Evolutionary conservation across 1,284 basidiomycete genomes (phyloP), one percentile per base, ranked within the genome.

Genomic region (Ustilago loliicola): DNA sequence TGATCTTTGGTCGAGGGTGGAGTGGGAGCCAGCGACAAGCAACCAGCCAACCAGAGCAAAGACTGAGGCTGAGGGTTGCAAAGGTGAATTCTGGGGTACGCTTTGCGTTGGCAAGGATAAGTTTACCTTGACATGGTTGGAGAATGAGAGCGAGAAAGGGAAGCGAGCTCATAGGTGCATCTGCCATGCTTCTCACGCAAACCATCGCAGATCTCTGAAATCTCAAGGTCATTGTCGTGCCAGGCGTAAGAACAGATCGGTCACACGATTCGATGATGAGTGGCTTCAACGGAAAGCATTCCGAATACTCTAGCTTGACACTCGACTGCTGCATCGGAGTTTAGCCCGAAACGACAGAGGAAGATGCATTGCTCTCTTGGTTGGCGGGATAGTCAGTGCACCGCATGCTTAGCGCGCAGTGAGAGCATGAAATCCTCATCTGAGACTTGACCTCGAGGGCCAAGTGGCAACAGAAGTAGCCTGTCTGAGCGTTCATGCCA

Each of bases 81-180:
- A n/a, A 52, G 50, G 6, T 13, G 30, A 27, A 52, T 52, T 52
- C 50, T 52, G 50, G 50, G 50, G 50, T 52, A 52, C 19, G 32
- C 21, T 53, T 30, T 34, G 30, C 32, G 9, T 30, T 53, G 27
- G 11, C 17, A 23, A 52, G 32, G 29, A n/a, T 19, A 36, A 11
- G 32, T 32, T 56, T 34, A n/a, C 40, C 25, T 42, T 36, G 27
- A 45, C 40, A 45, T n/a, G 53, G 53, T 40, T 55, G 53, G 36
- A 55, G 53, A 17, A 45, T 30, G 38, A 19, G 38, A 45, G 27
- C 6, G 42, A 45, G 38, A 25, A 57, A 29, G 25, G 38, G 15
- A 42, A 45, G 25, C 55, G 55, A 42, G 38, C 27, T 25, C 13
- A 29, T 42, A 42, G 55, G 38, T 57, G 32, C 53, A 5, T 55